Base-by-base conservation (phyloP, 129 eudicot species). In the Erigeron canadensis region DNA sequence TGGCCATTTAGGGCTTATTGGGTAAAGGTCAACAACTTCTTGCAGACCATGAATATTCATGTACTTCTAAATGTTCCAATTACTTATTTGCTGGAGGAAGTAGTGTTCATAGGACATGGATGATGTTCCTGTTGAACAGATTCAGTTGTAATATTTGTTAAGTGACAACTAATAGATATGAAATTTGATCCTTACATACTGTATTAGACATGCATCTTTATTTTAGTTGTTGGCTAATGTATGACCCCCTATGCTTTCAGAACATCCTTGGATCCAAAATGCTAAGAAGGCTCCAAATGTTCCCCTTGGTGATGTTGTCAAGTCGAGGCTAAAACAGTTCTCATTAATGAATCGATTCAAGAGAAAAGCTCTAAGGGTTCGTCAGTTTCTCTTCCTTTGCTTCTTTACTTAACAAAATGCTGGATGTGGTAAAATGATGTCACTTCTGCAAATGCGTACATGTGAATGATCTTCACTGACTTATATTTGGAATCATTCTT, bases 311-410 rank as follows among this genome's bases (percentile, higher is more conserved):
- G 97, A 91, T 78, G 93, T 84, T 70, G 97, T 91, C 44, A 88
- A 86, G 73, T 82, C 97, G 71, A 88, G 97, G 56, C 85, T 91
- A 57, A 91, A 91, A 82, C 97, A 91, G 76, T 91, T 91, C 70
- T 88, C 97, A n/a, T 18, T 91, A 86, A 91, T 91, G 97, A 91
- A 91, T 70, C 85, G 97, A 64, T 91, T 91, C 81, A 91, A 91
- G 86, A 86, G 96, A 82, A 91, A 91, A 82, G 97, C 97, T 75
- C 81, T 91, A 66, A 88, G 95, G 86, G 97, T 91, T 61, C 43
- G 92, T 84, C 71, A 5, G 38, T 6, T 44, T 28, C 11, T 37
- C 23, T 42, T 44, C 58, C n/a, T 7, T 61, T 19, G 19, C 39
- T 57, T 5, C 80, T 16, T 18, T 18, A 10, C 28, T n/a, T 10